A percentile compares a stretch with the other conserved stretches of the same genome.
These are phyloP conservation scores for Fragilariopsis cylindrus DNA, from an alignment of 108 stramenopile species.

Conservation along the genomic window DNA sequence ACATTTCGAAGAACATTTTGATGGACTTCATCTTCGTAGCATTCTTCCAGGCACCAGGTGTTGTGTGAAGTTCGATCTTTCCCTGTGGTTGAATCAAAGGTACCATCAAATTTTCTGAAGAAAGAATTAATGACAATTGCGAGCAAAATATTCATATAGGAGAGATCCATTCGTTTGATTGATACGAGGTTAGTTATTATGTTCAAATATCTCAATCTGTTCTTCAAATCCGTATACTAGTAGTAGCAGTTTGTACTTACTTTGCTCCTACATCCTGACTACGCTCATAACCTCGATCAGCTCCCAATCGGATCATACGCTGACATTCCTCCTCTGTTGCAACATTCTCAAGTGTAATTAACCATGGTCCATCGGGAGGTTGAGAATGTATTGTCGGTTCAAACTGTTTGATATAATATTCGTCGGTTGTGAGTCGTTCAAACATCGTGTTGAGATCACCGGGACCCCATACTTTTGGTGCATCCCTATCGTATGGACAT, in stretches of 20 bases:
- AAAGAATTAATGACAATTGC: neutral
- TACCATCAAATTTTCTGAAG: slow-evolving; percentile 36
- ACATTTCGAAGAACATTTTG: slow-evolving; percentile 50
- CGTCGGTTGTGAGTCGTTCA: slow-evolving; percentile 54
- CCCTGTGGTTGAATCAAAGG: slow-evolving; percentile 12
- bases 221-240: too few relatives aligned
- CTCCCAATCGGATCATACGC: slow-evolving; percentile 67
- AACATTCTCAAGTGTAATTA: slow-evolving; percentile 71
- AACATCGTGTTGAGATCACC: slow-evolving; percentile 70
- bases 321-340: slow-evolving; percentile 70
- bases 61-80: slow-evolving; percentile 45
- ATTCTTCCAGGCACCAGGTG: slow-evolving; percentile 73
- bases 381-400: slow-evolving; percentile 32
- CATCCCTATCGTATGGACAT: slow-evolving; percentile 55
- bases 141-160: too few relatives aligned
- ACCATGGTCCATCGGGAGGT: slow-evolving; percentile 51
- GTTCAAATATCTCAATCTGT: too few relatives aligned
- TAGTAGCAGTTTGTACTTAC: neutral
- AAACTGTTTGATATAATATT: slow-evolving; percentile 42
- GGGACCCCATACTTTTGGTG: slow-evolving; percentile 42
- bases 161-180: too few relatives aligned
- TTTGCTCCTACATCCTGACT: slow-evolving; percentile 48
- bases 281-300: slow-evolving; percentile 60
- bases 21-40: slow-evolving; percentile 51
- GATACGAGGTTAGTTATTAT: too few relatives aligned